Conservation (phyloP, 345 rosid species). For the Kernera saxatilis region DNA sequence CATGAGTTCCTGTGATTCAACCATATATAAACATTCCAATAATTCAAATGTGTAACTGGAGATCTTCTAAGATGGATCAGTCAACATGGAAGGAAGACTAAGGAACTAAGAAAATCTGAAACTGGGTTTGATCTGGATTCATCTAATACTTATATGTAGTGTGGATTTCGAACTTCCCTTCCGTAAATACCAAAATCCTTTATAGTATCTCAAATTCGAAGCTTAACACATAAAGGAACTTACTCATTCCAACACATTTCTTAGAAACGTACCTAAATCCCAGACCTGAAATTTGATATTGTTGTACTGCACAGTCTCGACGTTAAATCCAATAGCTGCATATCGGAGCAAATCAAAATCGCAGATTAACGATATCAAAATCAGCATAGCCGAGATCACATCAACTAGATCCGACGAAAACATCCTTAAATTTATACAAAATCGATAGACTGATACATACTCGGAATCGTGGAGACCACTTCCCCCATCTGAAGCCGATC, state of each 20-base stretch:
- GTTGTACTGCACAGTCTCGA: slow-evolving; percentile 90
- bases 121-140: neutral
- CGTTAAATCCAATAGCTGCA: slow-evolving; percentile 97
- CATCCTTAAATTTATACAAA: neutral
- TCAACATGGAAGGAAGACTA: neutral
- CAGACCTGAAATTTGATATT: slow-evolving; percentile 95
- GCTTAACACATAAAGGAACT: neutral
- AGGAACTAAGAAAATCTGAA: neutral
- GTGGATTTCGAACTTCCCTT: neutral
- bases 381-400: neutral
- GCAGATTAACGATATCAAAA: neutral
- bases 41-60: neutral
- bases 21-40: neutral
- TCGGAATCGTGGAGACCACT: slow-evolving; percentile 95
- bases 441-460: slow-evolving; percentile 37
- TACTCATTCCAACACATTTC: neutral
- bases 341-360: neutral
- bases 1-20: neutral
- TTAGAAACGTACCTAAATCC: slow-evolving; percentile 55
- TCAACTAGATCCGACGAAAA: slow-evolving; percentile 9
- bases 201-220: neutral
- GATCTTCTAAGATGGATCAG: neutral
- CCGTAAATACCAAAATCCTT: neutral
- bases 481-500: slow-evolving; percentile 99
- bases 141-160: neutral